These are phyloP conservation scores for Saposhnikovia divaricata DNA, from an alignment of 129 eudicot species.

Conservation along the genomic window DNA sequence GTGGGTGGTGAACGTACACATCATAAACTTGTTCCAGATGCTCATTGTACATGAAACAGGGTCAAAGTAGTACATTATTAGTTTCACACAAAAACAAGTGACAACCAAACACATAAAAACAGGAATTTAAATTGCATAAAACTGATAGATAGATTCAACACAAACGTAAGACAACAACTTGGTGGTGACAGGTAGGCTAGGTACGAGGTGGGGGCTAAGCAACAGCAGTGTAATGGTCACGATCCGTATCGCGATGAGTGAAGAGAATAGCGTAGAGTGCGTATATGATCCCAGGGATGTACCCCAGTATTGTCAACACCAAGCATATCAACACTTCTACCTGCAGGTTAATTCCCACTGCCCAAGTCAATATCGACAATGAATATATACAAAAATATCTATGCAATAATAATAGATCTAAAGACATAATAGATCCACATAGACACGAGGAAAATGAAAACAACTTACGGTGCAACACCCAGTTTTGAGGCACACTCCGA, in stretches of 20 bases:
- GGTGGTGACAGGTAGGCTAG: too few relatives aligned
- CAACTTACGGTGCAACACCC: slow-evolving; percentile 74
- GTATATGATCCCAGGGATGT: slow-evolving; percentile 73
- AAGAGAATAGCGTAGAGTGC: slow-evolving; percentile 62
- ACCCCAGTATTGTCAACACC: slow-evolving; percentile 68
- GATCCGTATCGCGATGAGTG: slow-evolving; percentile 26
- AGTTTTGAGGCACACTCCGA: slow-evolving; percentile 76
- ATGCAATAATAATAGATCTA: too few relatives aligned
- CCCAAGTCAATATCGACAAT: too few relatives aligned
- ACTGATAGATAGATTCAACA: background rate
- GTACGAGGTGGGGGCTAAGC: too few relatives aligned
- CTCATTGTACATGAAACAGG: background rate
- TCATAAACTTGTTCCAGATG: background rate
- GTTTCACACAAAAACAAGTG: background rate
- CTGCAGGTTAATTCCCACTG: too few relatives aligned
- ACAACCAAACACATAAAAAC: background rate
- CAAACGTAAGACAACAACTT: background rate
- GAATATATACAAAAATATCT: too few relatives aligned
- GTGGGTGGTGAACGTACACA: too few relatives aligned
- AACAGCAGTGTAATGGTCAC: slow-evolving; percentile 30
- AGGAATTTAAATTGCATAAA: background rate
- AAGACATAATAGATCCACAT: too few relatives aligned
- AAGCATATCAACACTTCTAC: slow-evolving; percentile 58
- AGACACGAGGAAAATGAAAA: too few relatives aligned
- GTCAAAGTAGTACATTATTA: background rate